phyloP scores from a whole-genome alignment of 1,284 basidiomycete genomes.

The Ganoderma lucidum region DNA sequence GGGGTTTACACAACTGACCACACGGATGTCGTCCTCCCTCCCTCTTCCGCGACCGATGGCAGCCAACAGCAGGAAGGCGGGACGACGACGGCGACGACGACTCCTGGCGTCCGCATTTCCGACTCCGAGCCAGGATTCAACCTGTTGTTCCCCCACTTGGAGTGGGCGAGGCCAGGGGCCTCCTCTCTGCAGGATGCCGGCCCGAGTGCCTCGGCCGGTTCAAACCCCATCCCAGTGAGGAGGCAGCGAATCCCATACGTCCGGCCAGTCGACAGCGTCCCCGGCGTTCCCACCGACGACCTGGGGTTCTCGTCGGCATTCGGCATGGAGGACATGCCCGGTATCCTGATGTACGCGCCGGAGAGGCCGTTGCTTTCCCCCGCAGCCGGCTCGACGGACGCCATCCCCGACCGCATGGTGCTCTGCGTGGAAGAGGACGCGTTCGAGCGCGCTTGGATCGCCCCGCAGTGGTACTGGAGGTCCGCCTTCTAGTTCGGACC shows the following conservation, averaged over 20 bases:
- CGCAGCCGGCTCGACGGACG: background rate
- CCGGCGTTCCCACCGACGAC: background rate
- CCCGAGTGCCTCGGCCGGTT: background rate
- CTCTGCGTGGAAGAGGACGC: background rate
- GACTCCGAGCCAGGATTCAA: background rate
- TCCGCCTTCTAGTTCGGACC: background rate
- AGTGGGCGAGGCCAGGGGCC: background rate
- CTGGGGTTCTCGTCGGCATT: background rate
- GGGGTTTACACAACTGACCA: background rate
- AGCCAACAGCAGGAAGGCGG: background rate
- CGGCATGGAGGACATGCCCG: background rate
- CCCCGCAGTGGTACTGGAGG: conserved; percentile 3
- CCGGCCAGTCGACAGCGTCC: too few relatives aligned
- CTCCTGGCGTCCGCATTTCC: too few relatives aligned
- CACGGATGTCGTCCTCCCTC: background rate
- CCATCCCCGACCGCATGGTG: background rate
- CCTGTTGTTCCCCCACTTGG: background rate
- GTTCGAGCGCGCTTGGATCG: background rate
- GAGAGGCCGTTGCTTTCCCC: background rate
- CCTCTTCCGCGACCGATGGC: background rate
- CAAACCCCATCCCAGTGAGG: background rate
- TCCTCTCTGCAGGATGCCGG: too few relatives aligned
- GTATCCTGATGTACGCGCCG: background rate
- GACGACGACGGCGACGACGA: background rate
- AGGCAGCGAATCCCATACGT: background rate